Evolutionary conservation across 2,329 filamentous ascomycete species (phyloP).

Genomic region (Lachnellula hyalina): DNA sequence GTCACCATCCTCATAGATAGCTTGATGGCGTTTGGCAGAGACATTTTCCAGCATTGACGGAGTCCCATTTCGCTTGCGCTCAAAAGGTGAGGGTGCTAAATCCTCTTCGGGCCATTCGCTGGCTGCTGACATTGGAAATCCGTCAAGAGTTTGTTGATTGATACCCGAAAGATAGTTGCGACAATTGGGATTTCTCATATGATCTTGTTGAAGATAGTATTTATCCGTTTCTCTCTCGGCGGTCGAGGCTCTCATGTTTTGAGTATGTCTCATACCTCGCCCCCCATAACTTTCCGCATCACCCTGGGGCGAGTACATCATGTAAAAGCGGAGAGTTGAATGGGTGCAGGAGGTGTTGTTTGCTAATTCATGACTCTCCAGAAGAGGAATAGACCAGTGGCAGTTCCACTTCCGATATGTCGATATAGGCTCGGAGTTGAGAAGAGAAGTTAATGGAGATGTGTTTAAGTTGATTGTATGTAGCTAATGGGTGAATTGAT

Average conservation of each 20-base stretch:
- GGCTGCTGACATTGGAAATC: neutral
- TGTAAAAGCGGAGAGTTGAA: neutral
- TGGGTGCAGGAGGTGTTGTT: neutral
- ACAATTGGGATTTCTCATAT: neutral
- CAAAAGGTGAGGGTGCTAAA: neutral
- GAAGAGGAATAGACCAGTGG: too few relatives aligned
- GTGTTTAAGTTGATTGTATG: too few relatives aligned
- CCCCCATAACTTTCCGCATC: neutral
- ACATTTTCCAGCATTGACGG: slow-evolving; percentile 28
- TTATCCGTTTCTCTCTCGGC: neutral
- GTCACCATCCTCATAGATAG: slow-evolving; percentile 17
- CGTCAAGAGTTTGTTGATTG: neutral
- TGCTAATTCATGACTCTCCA: too few relatives aligned
- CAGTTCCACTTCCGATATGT: too few relatives aligned
- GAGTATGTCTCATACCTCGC: neutral
- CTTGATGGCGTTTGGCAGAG: slow-evolving; percentile 12
- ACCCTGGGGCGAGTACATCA: neutral
- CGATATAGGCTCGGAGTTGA: too few relatives aligned
- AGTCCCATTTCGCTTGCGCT: slow-evolving; percentile 41
- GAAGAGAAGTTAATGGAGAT: too few relatives aligned
- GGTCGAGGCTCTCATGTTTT: neutral
- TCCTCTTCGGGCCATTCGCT: neutral
- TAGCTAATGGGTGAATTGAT: too few relatives aligned
- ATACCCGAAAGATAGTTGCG: neutral
- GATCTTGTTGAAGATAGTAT: neutral